A percentile compares a stretch with the other conserved stretches of the same genome.
phyloP scores from a whole-genome alignment of 2,329 filamentous ascomycete genomes.

The Ceratocystis destructans region DNA sequence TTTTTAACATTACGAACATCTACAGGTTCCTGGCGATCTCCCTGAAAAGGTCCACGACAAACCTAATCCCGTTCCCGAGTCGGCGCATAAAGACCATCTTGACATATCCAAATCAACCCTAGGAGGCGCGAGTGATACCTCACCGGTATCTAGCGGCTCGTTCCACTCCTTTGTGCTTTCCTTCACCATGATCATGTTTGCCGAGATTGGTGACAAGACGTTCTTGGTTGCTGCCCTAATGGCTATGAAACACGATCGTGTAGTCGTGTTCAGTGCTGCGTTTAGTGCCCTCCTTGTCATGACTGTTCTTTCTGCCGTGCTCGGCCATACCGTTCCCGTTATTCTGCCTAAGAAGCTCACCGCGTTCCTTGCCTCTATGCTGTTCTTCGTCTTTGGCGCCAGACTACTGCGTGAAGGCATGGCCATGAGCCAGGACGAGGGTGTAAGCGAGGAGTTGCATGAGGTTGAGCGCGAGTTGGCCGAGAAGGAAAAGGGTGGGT shows the following conservation, averaged over 20 bases:
- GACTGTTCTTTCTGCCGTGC: slow-evolving; percentile 84
- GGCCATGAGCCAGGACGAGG: slow-evolving; percentile 77
- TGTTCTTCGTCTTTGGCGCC: slow-evolving; percentile 83
- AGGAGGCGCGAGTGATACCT: slow-evolving; percentile 21
- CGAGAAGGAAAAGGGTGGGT: slow-evolving; percentile 73
- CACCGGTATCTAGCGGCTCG: slow-evolving; percentile 31
- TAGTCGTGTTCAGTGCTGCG: slow-evolving; percentile 91
- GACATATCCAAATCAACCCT: slow-evolving; percentile 31
- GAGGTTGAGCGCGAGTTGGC: slow-evolving; percentile 90
- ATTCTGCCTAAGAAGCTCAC: slow-evolving; percentile 85
- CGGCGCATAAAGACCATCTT: slow-evolving; percentile 50
- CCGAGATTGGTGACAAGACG: slow-evolving; percentile 95
- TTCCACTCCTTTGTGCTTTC: slow-evolving; percentile 84
- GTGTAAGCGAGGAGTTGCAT: slow-evolving; percentile 92
- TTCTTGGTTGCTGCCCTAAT: slow-evolving; percentile 94
- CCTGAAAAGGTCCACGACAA: slow-evolving; percentile 66
- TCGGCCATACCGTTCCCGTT: slow-evolving; percentile 83
- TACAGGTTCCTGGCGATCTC: slow-evolving; percentile 66
- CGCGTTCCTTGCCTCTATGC: slow-evolving; percentile 65
- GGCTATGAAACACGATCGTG: slow-evolving; percentile 94
- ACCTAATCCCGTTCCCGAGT: slow-evolving; percentile 53
- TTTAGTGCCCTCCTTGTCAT: slow-evolving; percentile 82
- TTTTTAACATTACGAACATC: slow-evolving; percentile 15
- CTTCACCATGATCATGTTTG: slow-evolving; percentile 93
- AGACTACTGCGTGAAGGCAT: slow-evolving; percentile 77